These are phyloP conservation scores for Nepenthes gracilis DNA, from an alignment of 148 eudicot species.

Conservation along the genomic window DNA sequence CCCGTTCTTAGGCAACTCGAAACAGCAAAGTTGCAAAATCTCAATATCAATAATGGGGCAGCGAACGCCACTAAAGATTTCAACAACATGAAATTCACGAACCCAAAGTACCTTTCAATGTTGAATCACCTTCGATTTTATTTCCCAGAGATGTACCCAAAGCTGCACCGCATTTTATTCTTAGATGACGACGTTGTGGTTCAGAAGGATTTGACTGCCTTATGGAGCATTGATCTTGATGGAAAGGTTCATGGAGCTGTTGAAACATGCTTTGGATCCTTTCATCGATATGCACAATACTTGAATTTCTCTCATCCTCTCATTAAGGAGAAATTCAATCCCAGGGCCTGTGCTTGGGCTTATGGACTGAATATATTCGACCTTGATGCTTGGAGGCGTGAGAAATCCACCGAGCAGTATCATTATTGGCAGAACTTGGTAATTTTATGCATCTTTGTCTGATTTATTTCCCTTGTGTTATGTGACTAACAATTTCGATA, in stretches of 20 bases:
- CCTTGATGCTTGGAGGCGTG: constrained; percentile 89
- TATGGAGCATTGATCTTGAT: constrained; percentile 73
- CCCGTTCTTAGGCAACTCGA: constrained; percentile 74
- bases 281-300: constrained; percentile 74
- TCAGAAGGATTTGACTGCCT: constrained; percentile 85
- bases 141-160: constrained; percentile 87
- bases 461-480: neutral
- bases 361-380: constrained; percentile 87
- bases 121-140: constrained; percentile 84
- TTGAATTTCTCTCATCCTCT: constrained; percentile 84
- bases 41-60: constrained; percentile 47
- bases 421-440: constrained; percentile 88
- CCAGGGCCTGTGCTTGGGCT: constrained; percentile 90
- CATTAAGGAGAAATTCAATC: constrained; percentile 68
- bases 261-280: constrained; percentile 91
- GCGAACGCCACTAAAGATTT: constrained; percentile 57
- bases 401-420: constrained; percentile 72
- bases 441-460: constrained; percentile 10
- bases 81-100: constrained; percentile 43
- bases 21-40: constrained; percentile 38
- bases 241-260: constrained; percentile 88
- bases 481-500: neutral
- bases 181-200: constrained; percentile 97
- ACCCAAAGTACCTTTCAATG: constrained; percentile 62
- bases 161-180: constrained; percentile 60